Evolutionary conservation across 2,329 filamentous ascomycete genomes (phyloP), one percentile per base, ranked within the genome.

Genomic region (Claviceps paspali): DNA sequence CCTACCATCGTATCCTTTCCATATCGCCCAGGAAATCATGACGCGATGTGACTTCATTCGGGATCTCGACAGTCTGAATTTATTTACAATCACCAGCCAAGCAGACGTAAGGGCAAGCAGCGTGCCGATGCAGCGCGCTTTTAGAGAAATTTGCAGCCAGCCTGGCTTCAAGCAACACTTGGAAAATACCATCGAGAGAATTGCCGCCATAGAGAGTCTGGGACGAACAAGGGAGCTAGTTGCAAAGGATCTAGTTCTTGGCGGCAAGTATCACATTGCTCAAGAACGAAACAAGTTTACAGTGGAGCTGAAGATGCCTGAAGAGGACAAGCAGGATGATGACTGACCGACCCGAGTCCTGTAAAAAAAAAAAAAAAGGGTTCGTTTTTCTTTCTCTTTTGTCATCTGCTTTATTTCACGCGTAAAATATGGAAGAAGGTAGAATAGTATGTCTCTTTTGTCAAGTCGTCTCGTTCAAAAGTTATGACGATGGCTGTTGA

Each of bases 41-140:
- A 96, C 91, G 11, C 73, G 91, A 37, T 80, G 85, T 41, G 91
- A 98, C 58, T 98, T 96, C 55, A 87, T 96, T 50, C 78, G 91
- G 47, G 70, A 77, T 42, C 87, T 96, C 53, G 91, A 98, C 60
- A 83, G 91, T 45, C 73, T 91, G 42, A 96, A 96, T 54, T 74
- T 98, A 41, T 95, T 96, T 61, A 91, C 83, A 44, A 96, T 98
- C 50, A 88, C 92, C 42, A 84, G 79, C 40, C 70, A 73, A 29
- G 85, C 87, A 12, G 80, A 82, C 55, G 91, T 98, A 6, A 77
- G 91, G 33, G 91, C 91, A 1, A 88, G 92, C 56, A 88, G 80
- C 2, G 88, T 98, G 19, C 91, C 91, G 2, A 98, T 98, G 91
- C 85, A 93, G 58, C 76, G 77, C 34, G 91, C 91, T 1, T 93